Evolutionary conservation across 129 eudicot genomes (phyloP).

Genomic region (Flaveria robusta): DNA sequence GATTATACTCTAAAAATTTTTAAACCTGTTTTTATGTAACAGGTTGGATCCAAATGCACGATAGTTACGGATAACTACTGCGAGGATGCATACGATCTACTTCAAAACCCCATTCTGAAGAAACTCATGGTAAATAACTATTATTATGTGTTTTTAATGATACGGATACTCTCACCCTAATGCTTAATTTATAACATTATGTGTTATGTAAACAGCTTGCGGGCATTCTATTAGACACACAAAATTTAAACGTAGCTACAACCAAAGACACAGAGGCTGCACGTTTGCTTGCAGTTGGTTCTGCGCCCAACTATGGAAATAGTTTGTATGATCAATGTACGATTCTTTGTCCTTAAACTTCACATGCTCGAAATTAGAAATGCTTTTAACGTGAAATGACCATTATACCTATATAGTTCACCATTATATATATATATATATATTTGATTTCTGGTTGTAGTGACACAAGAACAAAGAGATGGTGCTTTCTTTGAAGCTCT

Average conservation of each 20-base stretch:
- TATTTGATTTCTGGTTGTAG: constrained; percentile 37
- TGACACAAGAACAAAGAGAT: constrained; percentile 73
- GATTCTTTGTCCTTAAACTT: constrained; percentile 15
- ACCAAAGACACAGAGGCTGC: constrained; percentile 86
- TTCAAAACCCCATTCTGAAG: constrained; percentile 66
- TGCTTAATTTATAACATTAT: not conserved
- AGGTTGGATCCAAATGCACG: constrained; percentile 81
- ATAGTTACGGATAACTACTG: constrained; percentile 74
- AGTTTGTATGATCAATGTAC: constrained; percentile 68
- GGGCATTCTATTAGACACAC: constrained; percentile 74
- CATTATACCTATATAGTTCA: not conserved
- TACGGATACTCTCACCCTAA: not conserved
- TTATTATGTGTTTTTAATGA: constrained; percentile 1
- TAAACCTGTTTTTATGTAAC: not conserved
- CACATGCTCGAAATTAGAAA: not conserved
- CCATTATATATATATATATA: no score
- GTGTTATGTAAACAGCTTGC: constrained; percentile 53
- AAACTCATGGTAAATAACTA: constrained; percentile 62
- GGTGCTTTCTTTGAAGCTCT: constrained; percentile 56
- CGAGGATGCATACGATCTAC: constrained; percentile 83
- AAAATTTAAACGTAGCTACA: constrained; percentile 56
- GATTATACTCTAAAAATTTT: not conserved
- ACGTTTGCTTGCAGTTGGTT: constrained; percentile 73
- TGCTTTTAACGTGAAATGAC: not conserved
- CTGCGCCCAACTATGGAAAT: constrained; percentile 67